Evolutionary conservation across 768 basidiomycete genomes (phyloP), one percentile per base, ranked within the genome.

Genomic region (Sarcodon sp.): DNA sequence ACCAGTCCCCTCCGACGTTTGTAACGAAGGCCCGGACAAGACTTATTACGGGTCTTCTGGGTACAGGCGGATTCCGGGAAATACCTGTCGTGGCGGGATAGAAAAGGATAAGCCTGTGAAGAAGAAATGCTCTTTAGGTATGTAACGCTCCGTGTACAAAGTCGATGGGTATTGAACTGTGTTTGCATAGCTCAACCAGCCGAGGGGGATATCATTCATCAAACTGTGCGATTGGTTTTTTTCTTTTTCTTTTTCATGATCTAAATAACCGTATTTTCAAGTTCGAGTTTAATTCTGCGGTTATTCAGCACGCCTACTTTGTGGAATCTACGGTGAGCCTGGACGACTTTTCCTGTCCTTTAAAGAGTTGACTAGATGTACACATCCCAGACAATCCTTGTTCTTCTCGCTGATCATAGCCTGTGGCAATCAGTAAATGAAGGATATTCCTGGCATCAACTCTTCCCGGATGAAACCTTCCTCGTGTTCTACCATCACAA

Each of bases 401-500:
- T 88, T 36, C 82, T 87, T 6, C 73, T 96, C 3, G 60, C 62
- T 1, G 91, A 98, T 57, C 64, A 78, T 51, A 72, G 76, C 0
- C 71, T 98, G 47, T 98, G 90, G 90, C 92, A 97, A 67, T 96
- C 91, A 1, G 79, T 78, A 56, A 97, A 92, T 59, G 93, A 99
- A 64, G 96, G 94, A 1, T 91, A 89, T 64, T 80, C 80, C 0
- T 99, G 94, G 93, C 71, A 72, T 38, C 80, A 79, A 50, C 71
- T 82, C 11, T 66, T 61, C 58, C 71, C 77, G 0, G 69, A 67
- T 1, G 70, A 82, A 50, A 75, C 70, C 12, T 86, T 97, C 69
- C 66, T 96, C 34, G 80, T 75, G 0, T 85, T 97, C 64, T 86
- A 86, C 56, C 87, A 93, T 68, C 94, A 99, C 69, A 66, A 73